Evolutionary conservation across 805 yeast species (phyloP), one percentile per base, ranked within the genome.

Genomic region (Starmerella potacharoeniae): DNA sequence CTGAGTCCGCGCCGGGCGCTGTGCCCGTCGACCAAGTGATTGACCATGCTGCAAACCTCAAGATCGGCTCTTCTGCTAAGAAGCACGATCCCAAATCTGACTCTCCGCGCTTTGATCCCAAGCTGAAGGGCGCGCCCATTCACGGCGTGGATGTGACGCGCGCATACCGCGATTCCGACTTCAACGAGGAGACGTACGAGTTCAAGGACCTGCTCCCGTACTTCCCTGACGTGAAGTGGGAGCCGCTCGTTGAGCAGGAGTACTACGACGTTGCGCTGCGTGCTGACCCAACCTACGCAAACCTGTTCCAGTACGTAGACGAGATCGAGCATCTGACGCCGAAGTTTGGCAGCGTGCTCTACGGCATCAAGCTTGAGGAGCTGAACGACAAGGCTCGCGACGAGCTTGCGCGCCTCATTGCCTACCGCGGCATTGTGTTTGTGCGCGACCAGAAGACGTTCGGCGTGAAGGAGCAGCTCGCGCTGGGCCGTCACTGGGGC

Each of bases 401-500:
- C 60, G 80, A 77, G 61, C 66, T 76, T 60, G 80, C 80, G 11
- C 66, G 74, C 35, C 63, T 76, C 41, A 66, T 74, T 16, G 73
- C 78, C 4, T 73, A 70, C 64, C 72, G 80, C 62, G 76, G 74
- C 14, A 79, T 75, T 48, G 79, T 76, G 14, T 74, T 77, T 62
- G 75, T 76, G 68, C 66, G 76, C 57, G 73, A 75, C 60, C 80
- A 76, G 60, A 69, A 71, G 33, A 84, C 83, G 39, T 64, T 84
- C 47, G 87, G 82, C 64, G 71, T 83, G 52, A 77, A 83, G 22
- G 67, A 73, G 43, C 74, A 84, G 58, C 71, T 82, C 34, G 73
- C 75, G 34, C 81, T 83, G 46, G 89, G 85, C 16, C 81, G 81
- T 65, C 72, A 84, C 64, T 87, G 86, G 65, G 85, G 84, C 43